Base-by-base conservation (phyloP, 2,329 filamentous ascomycete genomes). In the Hymenoscyphus fraxineus region DNA sequence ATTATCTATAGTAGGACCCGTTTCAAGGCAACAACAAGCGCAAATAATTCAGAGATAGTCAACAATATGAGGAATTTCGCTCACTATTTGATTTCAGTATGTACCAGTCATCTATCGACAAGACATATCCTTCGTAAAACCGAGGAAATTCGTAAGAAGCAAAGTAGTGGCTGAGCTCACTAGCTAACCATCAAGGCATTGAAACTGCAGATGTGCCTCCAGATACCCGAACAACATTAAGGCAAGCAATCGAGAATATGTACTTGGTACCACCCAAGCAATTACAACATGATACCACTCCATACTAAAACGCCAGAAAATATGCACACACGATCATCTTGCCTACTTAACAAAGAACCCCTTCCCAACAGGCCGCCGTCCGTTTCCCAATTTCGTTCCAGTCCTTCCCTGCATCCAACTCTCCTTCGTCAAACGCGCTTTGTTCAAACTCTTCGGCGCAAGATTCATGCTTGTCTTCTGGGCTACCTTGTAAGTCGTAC, bases 401-500 rank as follows among this genome's bases (percentile, higher is more conserved):
- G 60, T 55, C 35, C 70, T 60, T 27, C 73, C 73, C 58, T 70
- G 67, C 35, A 75, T 27, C 74, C 72, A 75, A 2, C 63, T 59
- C 32, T 75, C 73, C 59, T 76, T 75, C 40, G 61, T 67, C 0
- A 57, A 65, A 13, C 70, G 64, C 31, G 73, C 72, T 55, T 66
- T 59, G 31, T 40, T 59, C 13, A 67, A 65, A 9, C 69, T 67
- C 59, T 74, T 75, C 0, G 74, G 74, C 54, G 74, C 68, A 32
- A 76, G 60, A 27, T 64, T 63, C 31, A 63, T 57, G 40, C 60
- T 70, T 19, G 58, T 60, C 5, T 54, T 35, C 59, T 72, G 69
- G 7, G 68, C 51, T 10, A 75, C 71, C 38, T 72, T 65, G 63
- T 71, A 75, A 32, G 69, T 75, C 9, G 74, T 75, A 5, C 62